Percentiles rank a stretch among this genome's conserved stretches.
These are phyloP conservation scores for Penicillium sp. DNA, from an alignment of 2,329 filamentous ascomycete species.

Conservation along the genomic window DNA sequence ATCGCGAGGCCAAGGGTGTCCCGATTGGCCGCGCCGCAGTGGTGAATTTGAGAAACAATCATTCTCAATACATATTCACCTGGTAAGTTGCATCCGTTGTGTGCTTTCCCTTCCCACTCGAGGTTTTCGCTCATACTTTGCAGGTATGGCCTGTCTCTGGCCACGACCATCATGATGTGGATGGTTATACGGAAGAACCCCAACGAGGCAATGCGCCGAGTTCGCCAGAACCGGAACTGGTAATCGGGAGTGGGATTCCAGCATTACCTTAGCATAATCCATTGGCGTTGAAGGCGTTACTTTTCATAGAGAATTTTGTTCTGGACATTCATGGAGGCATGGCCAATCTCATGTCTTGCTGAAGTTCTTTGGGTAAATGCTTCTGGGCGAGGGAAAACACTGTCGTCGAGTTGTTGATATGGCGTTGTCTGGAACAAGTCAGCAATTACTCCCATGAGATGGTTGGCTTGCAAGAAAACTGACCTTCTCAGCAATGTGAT, in stretches of 20 bases:
- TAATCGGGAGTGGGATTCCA: slow-evolving; percentile 38
- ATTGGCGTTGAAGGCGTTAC: slow-evolving; percentile 38
- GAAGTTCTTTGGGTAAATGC: slow-evolving; percentile 74
- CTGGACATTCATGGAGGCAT: slow-evolving; percentile 34
- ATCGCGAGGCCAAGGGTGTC: slow-evolving; percentile 75
- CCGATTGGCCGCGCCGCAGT: slow-evolving; percentile 85
- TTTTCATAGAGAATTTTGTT: slow-evolving; percentile 11
- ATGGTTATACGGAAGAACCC: slow-evolving; percentile 89
- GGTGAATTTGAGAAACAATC: slow-evolving; percentile 93
- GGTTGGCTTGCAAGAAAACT: slow-evolving; percentile 30
- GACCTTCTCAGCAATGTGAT: slow-evolving; percentile 80
- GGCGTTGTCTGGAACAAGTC: slow-evolving; percentile 65
- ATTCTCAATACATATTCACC: slow-evolving; percentile 97
- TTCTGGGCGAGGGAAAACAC: slow-evolving; percentile 82
- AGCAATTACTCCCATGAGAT: slow-evolving; percentile 17
- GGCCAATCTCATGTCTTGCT: slow-evolving; percentile 67
- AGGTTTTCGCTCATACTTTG: slow-evolving; percentile 23
- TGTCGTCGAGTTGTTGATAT: slow-evolving; percentile 67
- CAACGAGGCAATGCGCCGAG: slow-evolving; percentile 66
- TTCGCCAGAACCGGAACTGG: slow-evolving; percentile 75
- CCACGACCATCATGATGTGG: slow-evolving; percentile 93
- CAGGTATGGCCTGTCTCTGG: slow-evolving; percentile 81
- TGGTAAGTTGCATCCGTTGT: slow-evolving; percentile 62
- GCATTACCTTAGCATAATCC: slow-evolving; percentile 12
- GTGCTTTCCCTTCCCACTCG: not conserved